A percentile compares a stretch with the other conserved stretches of the same genome.
These are phyloP conservation scores for Thraustochytrium sp. DNA, from an alignment of 352 stramenopile genomes.

Conservation along the genomic window DNA sequence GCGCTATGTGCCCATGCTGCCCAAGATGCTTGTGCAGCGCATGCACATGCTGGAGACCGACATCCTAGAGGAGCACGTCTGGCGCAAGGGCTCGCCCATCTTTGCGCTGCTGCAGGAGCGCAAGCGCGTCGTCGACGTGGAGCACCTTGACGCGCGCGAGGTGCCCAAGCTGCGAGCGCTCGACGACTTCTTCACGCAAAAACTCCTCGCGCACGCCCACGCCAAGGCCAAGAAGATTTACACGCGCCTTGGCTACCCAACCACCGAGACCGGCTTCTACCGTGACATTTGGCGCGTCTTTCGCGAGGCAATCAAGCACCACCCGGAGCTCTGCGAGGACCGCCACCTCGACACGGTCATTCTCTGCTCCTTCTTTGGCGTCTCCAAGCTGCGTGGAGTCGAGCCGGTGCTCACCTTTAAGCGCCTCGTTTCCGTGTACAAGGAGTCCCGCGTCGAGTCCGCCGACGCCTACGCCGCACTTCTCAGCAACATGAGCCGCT, in stretches of 20 bases:
- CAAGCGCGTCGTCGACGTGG: neutral
- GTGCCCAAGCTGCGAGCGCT: neutral
- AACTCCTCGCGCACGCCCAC: neutral
- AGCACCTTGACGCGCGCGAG: neutral
- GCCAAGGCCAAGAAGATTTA: neutral
- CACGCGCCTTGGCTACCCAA: neutral
- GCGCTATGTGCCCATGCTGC: constrained; percentile 30
- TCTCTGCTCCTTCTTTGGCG: constrained; percentile 25
- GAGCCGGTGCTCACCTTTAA: constrained; percentile 22
- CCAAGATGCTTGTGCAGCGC: constrained; percentile 7
- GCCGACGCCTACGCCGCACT: constrained; percentile 1
- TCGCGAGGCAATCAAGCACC: constrained; percentile 5
- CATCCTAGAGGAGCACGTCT: constrained; percentile 23
- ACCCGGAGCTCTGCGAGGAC: neutral
- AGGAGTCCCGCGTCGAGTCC: neutral
- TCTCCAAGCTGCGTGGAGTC: neutral
- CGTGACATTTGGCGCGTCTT: constrained; percentile 11
- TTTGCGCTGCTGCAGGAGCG: constrained; percentile 8
- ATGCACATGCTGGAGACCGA: constrained; percentile 37
- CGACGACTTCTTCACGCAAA: constrained; percentile 21
- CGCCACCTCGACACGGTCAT: constrained; percentile 7
- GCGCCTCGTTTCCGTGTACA: neutral
- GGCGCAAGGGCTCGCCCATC: neutral
- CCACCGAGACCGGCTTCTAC: neutral
- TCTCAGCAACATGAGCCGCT: constrained; percentile 22